phyloP scores from a whole-genome alignment of 805 yeast species.

The Citeromyces nyonsensis region DNA sequence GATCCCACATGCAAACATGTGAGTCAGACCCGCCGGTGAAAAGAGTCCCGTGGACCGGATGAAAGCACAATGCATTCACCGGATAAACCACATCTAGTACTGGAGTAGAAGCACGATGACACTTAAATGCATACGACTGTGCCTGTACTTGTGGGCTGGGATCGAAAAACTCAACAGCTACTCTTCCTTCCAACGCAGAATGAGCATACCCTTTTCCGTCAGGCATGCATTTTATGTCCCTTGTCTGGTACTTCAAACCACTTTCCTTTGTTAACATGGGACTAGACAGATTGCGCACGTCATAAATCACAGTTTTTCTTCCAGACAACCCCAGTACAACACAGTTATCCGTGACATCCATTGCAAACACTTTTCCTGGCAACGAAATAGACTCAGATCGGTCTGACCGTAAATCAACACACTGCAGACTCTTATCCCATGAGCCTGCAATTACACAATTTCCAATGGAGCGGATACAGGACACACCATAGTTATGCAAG shows the following conservation, averaged over 20 bases:
- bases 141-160: slow-evolving; percentile 22
- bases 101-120: slow-evolving; percentile 40
- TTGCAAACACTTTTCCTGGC: slow-evolving; percentile 39
- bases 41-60: slow-evolving; percentile 23
- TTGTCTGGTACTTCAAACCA: slow-evolving; percentile 53
- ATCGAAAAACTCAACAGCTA: slow-evolving; percentile 55
- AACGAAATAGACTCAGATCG: slow-evolving; percentile 8
- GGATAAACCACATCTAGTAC: slow-evolving; percentile 37
- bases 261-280: slow-evolving; percentile 41
- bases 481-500: slow-evolving; percentile 10
- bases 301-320: slow-evolving; percentile 41
- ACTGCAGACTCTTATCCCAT: slow-evolving; percentile 40
- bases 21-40: slow-evolving; percentile 14
- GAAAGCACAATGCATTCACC: slow-evolving; percentile 34
- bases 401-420: slow-evolving; percentile 23
- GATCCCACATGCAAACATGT: slow-evolving; percentile 16
- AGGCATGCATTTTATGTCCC: slow-evolving; percentile 39
- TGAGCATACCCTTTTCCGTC: slow-evolving; percentile 44
- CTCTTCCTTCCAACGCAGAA: slow-evolving; percentile 72
- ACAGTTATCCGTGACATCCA: slow-evolving; percentile 34
- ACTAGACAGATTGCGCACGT: slow-evolving; percentile 23
- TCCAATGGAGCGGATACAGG: background rate
- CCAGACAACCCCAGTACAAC: slow-evolving; percentile 39
- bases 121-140: slow-evolving; percentile 62
- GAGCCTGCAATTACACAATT: slow-evolving; percentile 32